A percentile compares a stretch with the other conserved stretches of the same genome.
Evolutionary conservation across 2,329 filamentous ascomycete genomes (phyloP).

Genomic region (Phialophora tarda): DNA sequence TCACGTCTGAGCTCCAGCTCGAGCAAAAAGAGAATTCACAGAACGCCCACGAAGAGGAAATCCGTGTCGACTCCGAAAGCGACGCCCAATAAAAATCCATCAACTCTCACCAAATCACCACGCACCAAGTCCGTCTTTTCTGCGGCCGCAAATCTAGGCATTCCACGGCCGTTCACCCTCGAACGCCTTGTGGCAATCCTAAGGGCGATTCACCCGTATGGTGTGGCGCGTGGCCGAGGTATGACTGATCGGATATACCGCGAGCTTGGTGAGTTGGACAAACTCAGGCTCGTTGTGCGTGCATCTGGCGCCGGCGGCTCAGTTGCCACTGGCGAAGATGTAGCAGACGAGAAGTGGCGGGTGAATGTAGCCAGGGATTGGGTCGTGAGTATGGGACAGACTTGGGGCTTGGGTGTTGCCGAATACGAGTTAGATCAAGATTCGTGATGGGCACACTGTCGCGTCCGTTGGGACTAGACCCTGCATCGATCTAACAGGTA

Average conservation of each 20-base stretch:
- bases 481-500: neutral
- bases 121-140: constrained; percentile 30
- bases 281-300: constrained; percentile 54
- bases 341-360: constrained; percentile 54
- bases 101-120: constrained; percentile 44
- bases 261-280: constrained; percentile 54
- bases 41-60: constrained; percentile 43
- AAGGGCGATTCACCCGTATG: constrained; percentile 54
- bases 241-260: constrained; percentile 53
- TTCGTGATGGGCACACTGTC: constrained; percentile 3
- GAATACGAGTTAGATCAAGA: constrained; percentile 49
- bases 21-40: constrained; percentile 50
- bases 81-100: constrained; percentile 22
- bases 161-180: constrained; percentile 48
- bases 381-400: constrained; percentile 52
- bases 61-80: constrained; percentile 12
- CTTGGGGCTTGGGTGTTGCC: constrained; percentile 50
- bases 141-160: constrained; percentile 18
- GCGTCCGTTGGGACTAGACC: too few relatives aligned
- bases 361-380: constrained; percentile 55
- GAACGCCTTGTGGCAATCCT: constrained; percentile 56
- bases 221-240: constrained; percentile 45
- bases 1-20: constrained; percentile 55
- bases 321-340: constrained; percentile 46
- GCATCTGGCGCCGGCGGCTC: constrained; percentile 41